phyloP scores from a whole-genome alignment of 805 yeast species.

The Metschnikowia picachoensis region DNA sequence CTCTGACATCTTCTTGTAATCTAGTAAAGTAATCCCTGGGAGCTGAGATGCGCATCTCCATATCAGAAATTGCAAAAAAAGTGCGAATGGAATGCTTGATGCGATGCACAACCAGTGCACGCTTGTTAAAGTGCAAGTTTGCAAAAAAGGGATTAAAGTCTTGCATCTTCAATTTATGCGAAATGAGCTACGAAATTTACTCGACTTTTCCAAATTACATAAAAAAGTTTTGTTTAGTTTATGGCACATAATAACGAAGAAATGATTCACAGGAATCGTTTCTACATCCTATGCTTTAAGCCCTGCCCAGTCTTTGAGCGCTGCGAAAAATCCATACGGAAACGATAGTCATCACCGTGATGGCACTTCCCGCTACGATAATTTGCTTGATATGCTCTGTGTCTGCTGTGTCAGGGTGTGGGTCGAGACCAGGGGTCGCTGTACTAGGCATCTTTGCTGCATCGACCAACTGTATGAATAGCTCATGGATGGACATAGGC shows the following conservation, averaged over 20 bases:
- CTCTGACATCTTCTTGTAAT: constrained; percentile 15
- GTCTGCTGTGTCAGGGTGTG: constrained; percentile 59
- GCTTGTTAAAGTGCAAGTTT: too few relatives aligned
- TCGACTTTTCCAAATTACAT: too few relatives aligned
- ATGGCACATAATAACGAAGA: not conserved
- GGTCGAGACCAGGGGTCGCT: constrained; percentile 66
- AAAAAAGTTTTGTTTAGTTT: not conserved
- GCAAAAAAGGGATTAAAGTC: too few relatives aligned
- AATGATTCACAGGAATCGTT: not conserved
- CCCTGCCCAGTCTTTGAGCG: constrained; percentile 14
- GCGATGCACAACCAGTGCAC: too few relatives aligned
- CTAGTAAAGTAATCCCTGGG: not conserved
- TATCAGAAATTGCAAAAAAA: not conserved
- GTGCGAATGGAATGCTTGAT: constrained; percentile 1
- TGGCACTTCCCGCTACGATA: constrained; percentile 64
- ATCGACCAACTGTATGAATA: constrained; percentile 82
- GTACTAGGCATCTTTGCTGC: constrained; percentile 77
- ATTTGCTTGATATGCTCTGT: constrained; percentile 49
- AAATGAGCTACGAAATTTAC: too few relatives aligned
- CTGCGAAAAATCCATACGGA: constrained; percentile 61
- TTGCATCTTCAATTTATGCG: not conserved
- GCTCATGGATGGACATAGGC: constrained; percentile 80
- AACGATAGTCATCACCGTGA: constrained; percentile 60
- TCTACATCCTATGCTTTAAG: not conserved
- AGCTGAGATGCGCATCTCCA: constrained; percentile 19